Evolutionary conservation across 805 yeast genomes (phyloP).

Genomic region (Dipodascopsis uninucleata): DNA sequence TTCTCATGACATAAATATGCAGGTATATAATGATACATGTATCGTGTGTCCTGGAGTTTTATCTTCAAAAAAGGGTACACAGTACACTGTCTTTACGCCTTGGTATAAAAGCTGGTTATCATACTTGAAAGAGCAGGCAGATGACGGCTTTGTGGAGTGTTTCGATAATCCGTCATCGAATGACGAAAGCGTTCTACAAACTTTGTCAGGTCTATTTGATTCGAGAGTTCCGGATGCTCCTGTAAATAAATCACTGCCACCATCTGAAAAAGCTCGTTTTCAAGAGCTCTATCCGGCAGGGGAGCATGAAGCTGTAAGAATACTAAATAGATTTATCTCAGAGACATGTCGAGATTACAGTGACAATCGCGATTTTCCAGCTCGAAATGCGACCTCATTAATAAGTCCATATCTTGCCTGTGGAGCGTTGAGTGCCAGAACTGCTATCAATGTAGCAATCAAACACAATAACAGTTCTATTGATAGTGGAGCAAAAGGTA

Average conservation of each 20-base stretch:
- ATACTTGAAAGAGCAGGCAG: constrained; percentile 10
- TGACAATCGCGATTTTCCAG: constrained; percentile 36
- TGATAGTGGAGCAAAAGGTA: constrained; percentile 38
- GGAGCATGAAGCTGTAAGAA: constrained; percentile 37
- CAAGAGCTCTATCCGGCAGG: constrained; percentile 37
- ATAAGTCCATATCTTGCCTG: constrained; percentile 47
- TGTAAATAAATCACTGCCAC: background rate
- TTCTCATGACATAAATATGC: constrained; percentile 31
- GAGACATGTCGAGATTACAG: constrained; percentile 37
- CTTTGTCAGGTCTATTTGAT: background rate
- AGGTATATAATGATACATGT: constrained; percentile 42
- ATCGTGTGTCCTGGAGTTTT: constrained; percentile 43
- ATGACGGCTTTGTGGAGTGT: background rate
- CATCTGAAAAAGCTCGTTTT: constrained; percentile 21
- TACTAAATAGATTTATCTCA: constrained; percentile 21
- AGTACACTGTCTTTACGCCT: constrained; percentile 45
- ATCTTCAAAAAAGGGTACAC: constrained; percentile 39
- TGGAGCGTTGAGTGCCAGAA: constrained; percentile 47
- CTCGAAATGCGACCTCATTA: constrained; percentile 39
- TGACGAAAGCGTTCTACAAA: background rate
- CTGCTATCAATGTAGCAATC: constrained; percentile 38
- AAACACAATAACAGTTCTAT: constrained; percentile 32
- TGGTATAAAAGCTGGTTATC: constrained; percentile 43
- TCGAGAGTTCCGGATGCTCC: background rate
- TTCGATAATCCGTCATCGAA: background rate